Conservation (phyloP, 2,329 filamentous ascomycete genomes). For the Epichloe uncinata region DNA sequence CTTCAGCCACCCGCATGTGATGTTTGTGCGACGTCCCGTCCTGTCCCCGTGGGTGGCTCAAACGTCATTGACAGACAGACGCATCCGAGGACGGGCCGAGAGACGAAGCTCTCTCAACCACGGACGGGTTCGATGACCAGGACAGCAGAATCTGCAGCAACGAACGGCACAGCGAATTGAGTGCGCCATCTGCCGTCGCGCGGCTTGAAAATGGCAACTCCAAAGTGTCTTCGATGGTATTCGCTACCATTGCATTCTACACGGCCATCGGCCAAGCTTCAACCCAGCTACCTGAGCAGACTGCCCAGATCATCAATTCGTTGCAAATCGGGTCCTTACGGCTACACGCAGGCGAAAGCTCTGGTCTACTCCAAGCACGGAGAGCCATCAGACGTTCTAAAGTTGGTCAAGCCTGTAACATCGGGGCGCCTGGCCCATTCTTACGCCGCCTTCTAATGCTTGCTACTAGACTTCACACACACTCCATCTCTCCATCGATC, state of each 20-base stretch:
- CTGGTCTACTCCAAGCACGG: conserved; percentile 63
- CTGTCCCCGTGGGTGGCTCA: background rate
- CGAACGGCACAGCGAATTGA: background rate
- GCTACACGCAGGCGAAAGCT: conserved; percentile 76
- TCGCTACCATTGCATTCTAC: conserved; percentile 11
- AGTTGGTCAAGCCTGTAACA: conserved; percentile 25
- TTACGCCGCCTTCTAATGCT: no score
- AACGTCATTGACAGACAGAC: background rate
- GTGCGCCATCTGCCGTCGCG: background rate
- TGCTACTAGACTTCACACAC: conserved; percentile 48
- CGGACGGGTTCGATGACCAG: background rate
- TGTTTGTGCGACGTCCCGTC: no score
- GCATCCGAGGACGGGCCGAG: conserved; percentile 2
- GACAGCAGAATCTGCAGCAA: background rate
- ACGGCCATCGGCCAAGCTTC: conserved; percentile 12
- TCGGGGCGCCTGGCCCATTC: background rate
- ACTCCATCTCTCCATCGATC: conserved; percentile 65
- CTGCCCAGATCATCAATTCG: conserved; percentile 22
- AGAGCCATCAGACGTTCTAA: conserved; percentile 58
- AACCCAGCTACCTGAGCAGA: conserved; percentile 5
- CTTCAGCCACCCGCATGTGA: no score
- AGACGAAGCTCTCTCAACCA: background rate
- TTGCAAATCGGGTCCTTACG: conserved; percentile 51
- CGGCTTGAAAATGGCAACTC: conserved; percentile 11
- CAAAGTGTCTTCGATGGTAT: conserved; percentile 12